Evolutionary conservation across 768 basidiomycete genomes (phyloP), one percentile per base, ranked within the genome.

Genomic region (Imleria badia): DNA sequence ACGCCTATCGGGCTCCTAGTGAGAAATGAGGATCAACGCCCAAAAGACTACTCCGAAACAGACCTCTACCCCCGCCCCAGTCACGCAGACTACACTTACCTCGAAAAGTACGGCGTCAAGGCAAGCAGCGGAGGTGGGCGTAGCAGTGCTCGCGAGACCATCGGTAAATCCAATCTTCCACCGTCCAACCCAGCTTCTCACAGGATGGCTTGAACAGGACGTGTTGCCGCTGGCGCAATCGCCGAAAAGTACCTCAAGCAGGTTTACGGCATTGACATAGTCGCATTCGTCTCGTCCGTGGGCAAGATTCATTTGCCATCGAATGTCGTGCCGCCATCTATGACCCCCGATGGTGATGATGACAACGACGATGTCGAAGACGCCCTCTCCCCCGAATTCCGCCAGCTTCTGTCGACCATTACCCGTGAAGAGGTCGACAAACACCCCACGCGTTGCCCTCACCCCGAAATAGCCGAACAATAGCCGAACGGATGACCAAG

Each of bases 11-110:
- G 87, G 2, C 84, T 99, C n/a, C 78, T 98, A 47, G 94, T 99
- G 36, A 91, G 85, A 66, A 99, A 99, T 73, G 94, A 98, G 75
- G 97, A 99, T 71, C 97, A 99, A 68, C 81, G 97, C 29, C 97
- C 97, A 19, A 91, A 98, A 66, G 97, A 99, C 73, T 99, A 99
- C 74, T 87, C 94, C 60, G 97, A 98, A 77, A 98, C 97, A 0
- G 97, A 99, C 69, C 76, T 94, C 49, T 99, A 94, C 77, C 97
- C 97, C 31, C 87, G 97, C 20, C 97, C 97, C 29, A 93, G 90
- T 60, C 97, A 99, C 66, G 97, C 97, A 13, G 97, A 99, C 72
- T 97, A 89, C 72, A 99, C 97, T 15, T 99, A 99, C 73, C 84
- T 98, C 54, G 86, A 93, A 63, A 99, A 99, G 65, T 99, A 98